These are phyloP conservation scores for Coemansia sp. DNA, from an alignment of 192 early-diverging fungal genomes.

Conservation along the genomic window DNA sequence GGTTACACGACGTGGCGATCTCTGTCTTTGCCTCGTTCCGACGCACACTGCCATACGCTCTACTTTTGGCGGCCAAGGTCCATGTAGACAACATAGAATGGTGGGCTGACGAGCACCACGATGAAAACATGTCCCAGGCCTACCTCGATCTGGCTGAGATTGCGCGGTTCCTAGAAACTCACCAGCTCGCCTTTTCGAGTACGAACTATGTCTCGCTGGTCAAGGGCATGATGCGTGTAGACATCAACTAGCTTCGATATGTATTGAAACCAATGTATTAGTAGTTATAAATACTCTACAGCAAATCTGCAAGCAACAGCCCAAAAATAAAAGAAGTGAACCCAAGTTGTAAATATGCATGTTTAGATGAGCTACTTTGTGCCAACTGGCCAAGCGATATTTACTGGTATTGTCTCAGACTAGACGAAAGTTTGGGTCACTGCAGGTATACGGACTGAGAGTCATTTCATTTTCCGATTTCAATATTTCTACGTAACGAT, in stretches of 20 bases:
- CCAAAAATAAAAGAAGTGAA: too few species aligned
- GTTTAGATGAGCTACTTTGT: not conserved
- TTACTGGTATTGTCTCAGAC: not conserved
- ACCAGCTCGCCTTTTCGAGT: constrained; percentile 47
- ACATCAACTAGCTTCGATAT: not conserved
- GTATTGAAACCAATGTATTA: not conserved
- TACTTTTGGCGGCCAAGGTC: constrained; percentile 48
- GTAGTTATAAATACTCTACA: not conserved
- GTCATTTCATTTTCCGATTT: not conserved
- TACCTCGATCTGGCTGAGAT: constrained; percentile 40
- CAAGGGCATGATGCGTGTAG: constrained; percentile 49
- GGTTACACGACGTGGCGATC: constrained; percentile 35
- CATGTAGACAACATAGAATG: constrained; percentile 56
- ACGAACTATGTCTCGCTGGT: constrained; percentile 50
- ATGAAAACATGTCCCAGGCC: constrained; percentile 35
- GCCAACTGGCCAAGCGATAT: not conserved
- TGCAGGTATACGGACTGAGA: not conserved
- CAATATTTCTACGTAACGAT: not conserved
- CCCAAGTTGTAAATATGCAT: too few species aligned
- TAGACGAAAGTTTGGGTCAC: not conserved
- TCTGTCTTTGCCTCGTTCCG: constrained; percentile 53
- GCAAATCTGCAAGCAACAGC: not conserved
- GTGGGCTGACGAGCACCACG: constrained; percentile 35
- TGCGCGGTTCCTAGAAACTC: constrained; percentile 47
- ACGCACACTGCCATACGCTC: constrained; percentile 50